Conservation (phyloP, 805 yeast genomes). For the Lipomyces chichibuensis region DNA sequence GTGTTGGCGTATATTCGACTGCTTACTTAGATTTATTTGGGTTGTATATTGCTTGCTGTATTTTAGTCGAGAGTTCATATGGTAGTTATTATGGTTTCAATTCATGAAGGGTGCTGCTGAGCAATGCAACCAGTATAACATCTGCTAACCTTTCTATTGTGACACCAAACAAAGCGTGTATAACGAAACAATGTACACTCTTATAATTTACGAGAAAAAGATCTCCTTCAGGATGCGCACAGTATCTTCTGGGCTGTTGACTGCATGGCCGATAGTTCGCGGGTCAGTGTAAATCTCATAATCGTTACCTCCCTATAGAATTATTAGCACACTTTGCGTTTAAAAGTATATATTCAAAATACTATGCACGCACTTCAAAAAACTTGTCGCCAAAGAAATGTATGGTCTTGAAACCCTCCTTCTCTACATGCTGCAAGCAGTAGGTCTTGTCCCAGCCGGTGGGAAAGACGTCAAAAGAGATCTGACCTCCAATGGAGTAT, state of each 20-base stretch:
- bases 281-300: slow-evolving; percentile 90
- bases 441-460: slow-evolving; percentile 99
- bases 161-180: not conserved
- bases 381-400: slow-evolving; percentile 99
- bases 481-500: slow-evolving; percentile 99
- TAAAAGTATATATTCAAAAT: not conserved
- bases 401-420: slow-evolving; percentile 81
- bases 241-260: slow-evolving; percentile 86
- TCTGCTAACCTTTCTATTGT: not conserved
- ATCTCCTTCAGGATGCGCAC: slow-evolving; percentile 79
- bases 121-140: not conserved
- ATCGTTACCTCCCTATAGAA: slow-evolving; percentile 88
- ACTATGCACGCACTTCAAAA: slow-evolving; percentile 47
- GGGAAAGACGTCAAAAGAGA: slow-evolving; percentile 99
- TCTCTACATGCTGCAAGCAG: slow-evolving; percentile 87
- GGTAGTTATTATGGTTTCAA: not conserved
- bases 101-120: not conserved
- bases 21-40: slow-evolving; percentile 53
- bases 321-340: not conserved
- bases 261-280: slow-evolving; percentile 96
- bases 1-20: slow-evolving; percentile 89
- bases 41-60: not conserved
- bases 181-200: not conserved
- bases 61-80: not conserved
- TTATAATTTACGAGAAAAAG: slow-evolving; percentile 46